These are phyloP conservation scores for Hypoxylon sp. DNA, from an alignment of 2,329 filamentous ascomycete species.

Conservation along the genomic window DNA sequence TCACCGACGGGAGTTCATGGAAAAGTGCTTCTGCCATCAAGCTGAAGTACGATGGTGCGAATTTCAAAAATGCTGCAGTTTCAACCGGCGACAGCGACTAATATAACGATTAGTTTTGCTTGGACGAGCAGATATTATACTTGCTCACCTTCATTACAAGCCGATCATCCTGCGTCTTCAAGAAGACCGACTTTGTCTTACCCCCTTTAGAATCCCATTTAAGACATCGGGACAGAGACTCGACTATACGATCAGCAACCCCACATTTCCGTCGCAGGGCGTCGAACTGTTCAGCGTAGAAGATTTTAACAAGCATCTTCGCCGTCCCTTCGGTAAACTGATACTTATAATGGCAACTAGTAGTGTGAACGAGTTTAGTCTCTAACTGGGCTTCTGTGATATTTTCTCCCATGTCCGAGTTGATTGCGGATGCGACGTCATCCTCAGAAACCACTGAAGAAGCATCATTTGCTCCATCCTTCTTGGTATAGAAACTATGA, in stretches of 20 bases:
- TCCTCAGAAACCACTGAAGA: conserved; percentile 52
- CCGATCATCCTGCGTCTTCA: conserved; percentile 95
- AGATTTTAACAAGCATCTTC: conserved; percentile 97
- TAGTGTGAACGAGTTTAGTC: conserved; percentile 84
- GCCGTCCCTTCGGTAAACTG: conserved; percentile 95
- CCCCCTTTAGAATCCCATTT: conserved; percentile 99
- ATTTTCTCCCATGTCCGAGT: conserved; percentile 50
- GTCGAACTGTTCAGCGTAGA: conserved; percentile 98
- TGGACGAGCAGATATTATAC: conserved; percentile 54
- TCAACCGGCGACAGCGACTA: conserved; percentile 91
- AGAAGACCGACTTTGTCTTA: conserved; percentile 96
- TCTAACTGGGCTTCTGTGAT: conserved; percentile 80
- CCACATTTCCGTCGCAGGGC: conserved; percentile 93
- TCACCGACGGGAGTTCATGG: conserved; percentile 94
- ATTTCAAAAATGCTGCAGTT: conserved; percentile 92
- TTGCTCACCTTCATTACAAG: conserved; percentile 82
- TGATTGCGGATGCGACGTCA: conserved; percentile 51
- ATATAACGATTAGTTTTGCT: conserved; percentile 22
- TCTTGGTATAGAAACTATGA: conserved; percentile 57
- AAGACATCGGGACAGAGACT: conserved; percentile 92
- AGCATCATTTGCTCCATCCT: conserved; percentile 42
- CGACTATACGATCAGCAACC: conserved; percentile 92
- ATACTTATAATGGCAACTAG: conserved; percentile 94
- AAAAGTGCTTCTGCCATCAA: conserved; percentile 98
- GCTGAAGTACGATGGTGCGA: conserved; percentile 96